Evolutionary conservation across 1,139 yeast genomes (phyloP), one percentile per base, ranked within the genome.

Genomic region (Blastobotrys illinoisensis): DNA sequence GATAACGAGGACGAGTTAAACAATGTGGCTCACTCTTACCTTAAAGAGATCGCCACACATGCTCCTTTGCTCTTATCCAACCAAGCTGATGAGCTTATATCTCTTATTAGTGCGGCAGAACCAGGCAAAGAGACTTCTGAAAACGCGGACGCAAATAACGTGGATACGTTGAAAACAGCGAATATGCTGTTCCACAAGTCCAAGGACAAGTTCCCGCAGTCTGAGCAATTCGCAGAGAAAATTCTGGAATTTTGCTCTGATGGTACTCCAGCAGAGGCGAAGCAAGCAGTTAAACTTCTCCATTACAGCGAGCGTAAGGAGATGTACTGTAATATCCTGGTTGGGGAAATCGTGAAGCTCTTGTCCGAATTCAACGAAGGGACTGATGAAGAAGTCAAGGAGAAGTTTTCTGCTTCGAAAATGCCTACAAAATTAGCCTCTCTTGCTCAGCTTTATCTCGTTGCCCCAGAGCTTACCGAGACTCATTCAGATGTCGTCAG

Each of bases 1-100:
- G 74, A 74, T 46, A n/a, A 66, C 0, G 51, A 64, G 1, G 68
- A 71, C 47, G 66, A 69, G 7, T 69, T 73, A 55, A 64, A 69
- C 28, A 62, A 69, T 1, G 63, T 73, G 1, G 78, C 89, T 0
- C 80, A 80, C 58, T 79, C 76, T 44, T 59, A 87, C 6, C 71
- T 89, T 28, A 83, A 81, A 57, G 76, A 80, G 45, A 79, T 88
- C 6, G 84, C 97, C 0, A 64, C 70, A 2, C 74, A 79, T 2
- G 75, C 80, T 49, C 96, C 97, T 0, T 79, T 79, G 16, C 81
- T 86, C 1, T 79, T 88, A 66, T 80, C 80, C 61, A 77, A 78
- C 46, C 87, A 87, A 63, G 73, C 86, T 3, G 71, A 75, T 11
- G 77, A 77, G 9, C 71, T 89, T 53, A 73, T 79, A 0, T 69